These are phyloP conservation scores for Bacidia rubella DNA, from an alignment of 495 filamentous ascomycete species.

Conservation along the genomic window DNA sequence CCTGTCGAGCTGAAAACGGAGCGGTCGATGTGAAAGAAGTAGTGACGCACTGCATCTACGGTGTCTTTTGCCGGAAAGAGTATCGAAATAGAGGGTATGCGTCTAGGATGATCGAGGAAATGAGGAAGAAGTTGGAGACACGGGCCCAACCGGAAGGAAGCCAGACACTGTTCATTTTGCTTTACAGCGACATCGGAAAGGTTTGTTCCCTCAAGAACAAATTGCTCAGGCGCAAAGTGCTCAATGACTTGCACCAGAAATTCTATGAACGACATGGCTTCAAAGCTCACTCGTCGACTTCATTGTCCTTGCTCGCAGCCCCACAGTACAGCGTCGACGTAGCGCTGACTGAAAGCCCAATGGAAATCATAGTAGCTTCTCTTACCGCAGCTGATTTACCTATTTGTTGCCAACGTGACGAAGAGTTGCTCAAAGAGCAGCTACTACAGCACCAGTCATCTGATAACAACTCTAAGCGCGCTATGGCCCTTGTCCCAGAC, in stretches of 20 bases:
- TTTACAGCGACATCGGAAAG: slow-evolving; percentile 94
- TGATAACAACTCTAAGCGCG: slow-evolving; percentile 21
- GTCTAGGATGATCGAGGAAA: slow-evolving; percentile 49
- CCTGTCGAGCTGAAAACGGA: slow-evolving; percentile 15
- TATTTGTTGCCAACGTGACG: neutral
- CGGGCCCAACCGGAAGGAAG: slow-evolving; percentile 34
- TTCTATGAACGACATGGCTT: slow-evolving; percentile 79
- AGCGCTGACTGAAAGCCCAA: neutral
- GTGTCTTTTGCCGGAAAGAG: slow-evolving; percentile 66
- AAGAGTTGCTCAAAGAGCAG: neutral
- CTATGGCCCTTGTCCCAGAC: slow-evolving; percentile 61
- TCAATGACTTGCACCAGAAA: slow-evolving; percentile 18
- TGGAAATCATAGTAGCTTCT: neutral
- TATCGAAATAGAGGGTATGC: slow-evolving; percentile 70
- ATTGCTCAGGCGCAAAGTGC: neutral
- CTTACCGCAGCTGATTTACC: neutral
- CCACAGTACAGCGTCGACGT: neutral
- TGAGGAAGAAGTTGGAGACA: slow-evolving; percentile 36
- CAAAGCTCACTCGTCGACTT: slow-evolving; percentile 55
- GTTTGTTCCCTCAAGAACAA: slow-evolving; percentile 17
- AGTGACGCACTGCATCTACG: slow-evolving; percentile 66
- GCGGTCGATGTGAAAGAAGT: slow-evolving; percentile 42
- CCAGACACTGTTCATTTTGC: slow-evolving; percentile 47
- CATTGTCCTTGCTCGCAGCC: neutral
- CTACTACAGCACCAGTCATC: neutral